A percentile compares a stretch with the other conserved stretches of the same genome.
phyloP scores from a whole-genome alignment of 768 basidiomycete species.

The Tricholoma saponaceum region DNA sequence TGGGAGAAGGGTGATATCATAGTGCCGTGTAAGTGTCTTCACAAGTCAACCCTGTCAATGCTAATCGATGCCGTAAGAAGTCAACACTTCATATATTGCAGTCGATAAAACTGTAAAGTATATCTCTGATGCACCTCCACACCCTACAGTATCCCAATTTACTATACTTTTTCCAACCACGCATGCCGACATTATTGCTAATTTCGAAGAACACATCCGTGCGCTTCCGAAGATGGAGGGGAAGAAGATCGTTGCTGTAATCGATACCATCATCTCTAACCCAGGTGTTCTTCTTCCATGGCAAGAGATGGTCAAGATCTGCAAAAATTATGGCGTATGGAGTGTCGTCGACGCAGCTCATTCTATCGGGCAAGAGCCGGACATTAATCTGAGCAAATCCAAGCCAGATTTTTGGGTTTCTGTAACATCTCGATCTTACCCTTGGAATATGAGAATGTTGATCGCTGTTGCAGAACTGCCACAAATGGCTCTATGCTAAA shows the following conservation, averaged over 20 bases:
- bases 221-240: slow-evolving; percentile 8
- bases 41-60: not conserved
- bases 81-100: slow-evolving; percentile 40
- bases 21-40: slow-evolving; percentile 37
- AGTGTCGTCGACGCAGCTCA: slow-evolving; percentile 82
- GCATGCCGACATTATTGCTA: slow-evolving; percentile 31
- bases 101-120: slow-evolving; percentile 48
- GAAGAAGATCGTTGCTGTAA: slow-evolving; percentile 56
- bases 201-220: slow-evolving; percentile 30
- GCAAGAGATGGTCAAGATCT: slow-evolving; percentile 66
- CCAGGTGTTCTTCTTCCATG: slow-evolving; percentile 75
- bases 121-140: slow-evolving; percentile 50
- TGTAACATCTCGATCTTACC: slow-evolving; percentile 33
- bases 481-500: slow-evolving; percentile 82
- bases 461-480: slow-evolving; percentile 53
- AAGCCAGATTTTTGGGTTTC: slow-evolving; percentile 80
- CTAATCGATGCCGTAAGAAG: not conserved
- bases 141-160: slow-evolving; percentile 49
- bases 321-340: slow-evolving; percentile 57
- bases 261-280: slow-evolving; percentile 62
- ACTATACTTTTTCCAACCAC: slow-evolving; percentile 51
- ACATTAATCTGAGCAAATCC: slow-evolving; percentile 51
- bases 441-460: not conserved
- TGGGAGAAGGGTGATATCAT: slow-evolving; percentile 63
- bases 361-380: slow-evolving; percentile 70